Conservation (phyloP, 345 rosid genomes). For the Euphorbia tirucalli region DNA sequence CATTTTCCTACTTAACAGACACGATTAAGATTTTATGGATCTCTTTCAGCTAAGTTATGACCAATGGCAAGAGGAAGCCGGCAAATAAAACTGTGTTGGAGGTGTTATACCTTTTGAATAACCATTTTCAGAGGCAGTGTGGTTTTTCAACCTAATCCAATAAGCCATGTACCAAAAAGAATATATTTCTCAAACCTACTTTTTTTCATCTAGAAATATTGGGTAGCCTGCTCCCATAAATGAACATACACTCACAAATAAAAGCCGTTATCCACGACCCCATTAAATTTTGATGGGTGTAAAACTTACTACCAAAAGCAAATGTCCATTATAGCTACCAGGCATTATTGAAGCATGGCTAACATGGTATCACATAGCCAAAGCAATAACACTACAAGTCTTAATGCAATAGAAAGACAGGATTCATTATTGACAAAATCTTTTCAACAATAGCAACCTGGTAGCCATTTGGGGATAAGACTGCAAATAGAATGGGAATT, state of each 20-base stretch:
- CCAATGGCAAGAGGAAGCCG: not conserved
- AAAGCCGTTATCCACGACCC: no score
- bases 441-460: conserved; percentile 1
- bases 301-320: not conserved
- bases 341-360: not conserved
- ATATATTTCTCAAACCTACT: not conserved
- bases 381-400: not conserved
- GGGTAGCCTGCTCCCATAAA: not conserved
- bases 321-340: not conserved
- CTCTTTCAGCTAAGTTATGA: not conserved
- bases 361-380: no score
- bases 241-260: not conserved
- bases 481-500: not conserved
- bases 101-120: not conserved
- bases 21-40: not conserved
- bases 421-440: not conserved
- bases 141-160: not conserved
- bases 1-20: not conserved
- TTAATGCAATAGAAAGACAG: not conserved
- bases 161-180: not conserved
- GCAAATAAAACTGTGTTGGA: not conserved
- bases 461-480: not conserved
- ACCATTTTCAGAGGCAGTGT: not conserved
- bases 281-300: no score
- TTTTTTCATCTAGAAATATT: not conserved